Conservation (phyloP, 768 basidiomycete species). For the Lanmaoa rubissima region DNA sequence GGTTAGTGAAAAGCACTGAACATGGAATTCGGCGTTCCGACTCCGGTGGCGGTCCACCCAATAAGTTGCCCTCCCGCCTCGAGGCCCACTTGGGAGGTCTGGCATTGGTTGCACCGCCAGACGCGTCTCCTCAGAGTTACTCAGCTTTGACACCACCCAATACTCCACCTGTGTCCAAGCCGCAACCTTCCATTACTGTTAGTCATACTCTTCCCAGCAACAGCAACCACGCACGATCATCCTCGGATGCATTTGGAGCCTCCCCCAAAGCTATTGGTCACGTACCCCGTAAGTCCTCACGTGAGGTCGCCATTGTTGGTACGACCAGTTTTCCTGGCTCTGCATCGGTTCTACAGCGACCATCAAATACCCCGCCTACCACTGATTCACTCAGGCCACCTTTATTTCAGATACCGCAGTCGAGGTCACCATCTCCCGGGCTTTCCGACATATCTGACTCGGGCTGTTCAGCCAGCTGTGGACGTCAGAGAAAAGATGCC, state of each 20-base stretch:
- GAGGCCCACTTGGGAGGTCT: slow-evolving; percentile 43
- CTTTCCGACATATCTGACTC: slow-evolving; percentile 33
- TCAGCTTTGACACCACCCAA: slow-evolving; percentile 53
- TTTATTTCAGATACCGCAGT: slow-evolving; percentile 38
- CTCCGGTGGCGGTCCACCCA: slow-evolving; percentile 29
- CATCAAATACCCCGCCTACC: slow-evolving; percentile 29
- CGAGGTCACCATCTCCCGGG: slow-evolving; percentile 32
- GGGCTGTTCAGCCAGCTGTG: slow-evolving; percentile 28
- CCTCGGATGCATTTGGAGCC: slow-evolving; percentile 43
- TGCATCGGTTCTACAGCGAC: slow-evolving; percentile 29
- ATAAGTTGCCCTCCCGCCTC: slow-evolving; percentile 37
- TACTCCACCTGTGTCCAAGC: slow-evolving; percentile 41
- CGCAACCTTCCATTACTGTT: slow-evolving; percentile 16
- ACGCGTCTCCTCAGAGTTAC: slow-evolving; percentile 54
- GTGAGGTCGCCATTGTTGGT: slow-evolving; percentile 54
- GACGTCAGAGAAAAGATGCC: slow-evolving; percentile 34
- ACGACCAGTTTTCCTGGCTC: slow-evolving; percentile 34
- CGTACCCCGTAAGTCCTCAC: slow-evolving; percentile 43
- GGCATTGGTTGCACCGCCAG: slow-evolving; percentile 71
- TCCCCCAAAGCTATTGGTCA: slow-evolving; percentile 35
- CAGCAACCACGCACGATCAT: slow-evolving; percentile 42
- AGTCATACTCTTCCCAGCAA: slow-evolving; percentile 11
- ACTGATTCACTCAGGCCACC: slow-evolving; percentile 35
- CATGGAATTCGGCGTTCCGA: slow-evolving; percentile 18
- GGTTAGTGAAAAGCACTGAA: slow-evolving; percentile 21